Evolutionary conservation across 2,329 filamentous ascomycete species (phyloP).

Genomic region (Coniochaeta ligniaria): DNA sequence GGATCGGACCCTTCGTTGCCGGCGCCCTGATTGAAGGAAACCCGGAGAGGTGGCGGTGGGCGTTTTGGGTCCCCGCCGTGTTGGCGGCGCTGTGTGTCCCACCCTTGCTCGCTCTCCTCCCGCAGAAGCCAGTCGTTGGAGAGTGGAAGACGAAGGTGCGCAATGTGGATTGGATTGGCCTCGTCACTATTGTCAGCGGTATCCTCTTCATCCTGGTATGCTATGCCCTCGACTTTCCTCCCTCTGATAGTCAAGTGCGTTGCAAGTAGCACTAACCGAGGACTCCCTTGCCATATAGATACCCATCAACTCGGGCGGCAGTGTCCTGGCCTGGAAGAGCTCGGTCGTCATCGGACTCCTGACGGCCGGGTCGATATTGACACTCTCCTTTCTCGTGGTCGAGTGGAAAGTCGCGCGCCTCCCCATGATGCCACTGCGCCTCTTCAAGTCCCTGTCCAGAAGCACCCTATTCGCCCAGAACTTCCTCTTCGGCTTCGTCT

Average conservation of each 20-base stretch:
- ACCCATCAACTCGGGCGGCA: conserved; percentile 16
- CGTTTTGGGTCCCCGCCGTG: conserved; percentile 19
- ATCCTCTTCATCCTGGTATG: conserved; percentile 17
- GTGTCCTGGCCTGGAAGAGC: conserved; percentile 16
- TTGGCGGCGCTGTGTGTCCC: conserved; percentile 11
- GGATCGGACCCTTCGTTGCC: conserved; percentile 27
- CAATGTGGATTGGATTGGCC: conserved; percentile 15
- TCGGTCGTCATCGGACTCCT: conserved; percentile 16
- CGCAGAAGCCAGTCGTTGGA: conserved; percentile 14
- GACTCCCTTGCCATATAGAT: too few species aligned
- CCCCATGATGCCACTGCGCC: conserved; percentile 17
- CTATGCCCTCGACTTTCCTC: too few species aligned
- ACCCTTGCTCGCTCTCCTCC: conserved; percentile 17
- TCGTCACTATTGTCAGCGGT: conserved; percentile 7
- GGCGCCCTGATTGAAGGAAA: conserved; percentile 17
- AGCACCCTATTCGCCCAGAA: conserved; percentile 20
- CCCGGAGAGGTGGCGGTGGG: conserved; percentile 20
- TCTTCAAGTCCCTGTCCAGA: neutral
- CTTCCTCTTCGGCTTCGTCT: conserved; percentile 15
- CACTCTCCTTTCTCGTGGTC: conserved; percentile 15
- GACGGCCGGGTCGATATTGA: conserved; percentile 10
- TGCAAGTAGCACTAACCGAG: too few species aligned
- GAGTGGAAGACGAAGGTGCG: conserved; percentile 15
- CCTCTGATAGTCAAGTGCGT: too few species aligned
- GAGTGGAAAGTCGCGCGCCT: conserved; percentile 19